These are phyloP conservation scores for Ganoderma resinaceum DNA, from an alignment of 1,284 basidiomycete genomes.

Conservation along the genomic window DNA sequence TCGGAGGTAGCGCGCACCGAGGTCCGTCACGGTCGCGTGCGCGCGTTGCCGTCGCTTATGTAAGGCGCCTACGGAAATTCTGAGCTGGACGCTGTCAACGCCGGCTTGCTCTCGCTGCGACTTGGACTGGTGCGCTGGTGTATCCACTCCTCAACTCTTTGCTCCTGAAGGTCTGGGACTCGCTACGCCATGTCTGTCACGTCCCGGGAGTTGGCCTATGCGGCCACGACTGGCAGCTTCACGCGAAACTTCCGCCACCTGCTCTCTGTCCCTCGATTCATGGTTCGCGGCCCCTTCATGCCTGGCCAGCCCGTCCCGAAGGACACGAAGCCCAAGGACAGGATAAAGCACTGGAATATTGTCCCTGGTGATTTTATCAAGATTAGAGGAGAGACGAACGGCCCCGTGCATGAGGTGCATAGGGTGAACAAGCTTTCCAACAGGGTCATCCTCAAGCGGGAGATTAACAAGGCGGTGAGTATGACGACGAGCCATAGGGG, in stretches of 20 bases:
- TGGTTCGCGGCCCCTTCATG: slow-evolving; percentile 41
- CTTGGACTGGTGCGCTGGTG: slow-evolving; percentile 14
- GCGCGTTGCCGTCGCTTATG: slow-evolving; percentile 22
- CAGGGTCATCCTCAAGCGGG: slow-evolving; percentile 70
- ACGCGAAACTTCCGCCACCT: slow-evolving; percentile 73
- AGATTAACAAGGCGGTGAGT: slow-evolving; percentile 45
- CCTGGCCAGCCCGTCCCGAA: slow-evolving; percentile 47
- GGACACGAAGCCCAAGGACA: slow-evolving; percentile 64
- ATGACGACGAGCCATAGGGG: not conserved
- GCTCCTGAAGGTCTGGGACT: slow-evolving; percentile 7
- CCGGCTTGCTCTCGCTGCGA: slow-evolving; percentile 11
- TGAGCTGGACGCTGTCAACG: slow-evolving; percentile 19
- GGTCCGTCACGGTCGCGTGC: slow-evolving; percentile 22
- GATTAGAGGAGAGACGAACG: slow-evolving; percentile 66
- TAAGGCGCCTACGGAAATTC: slow-evolving; percentile 26
- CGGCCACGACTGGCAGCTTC: slow-evolving; percentile 45
- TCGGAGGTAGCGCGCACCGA: not conserved
- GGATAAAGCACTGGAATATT: slow-evolving; percentile 87
- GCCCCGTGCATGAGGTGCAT: slow-evolving; percentile 69
- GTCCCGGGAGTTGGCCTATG: slow-evolving; percentile 25
- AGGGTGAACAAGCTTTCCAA: slow-evolving; percentile 78
- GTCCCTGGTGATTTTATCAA: slow-evolving; percentile 84
- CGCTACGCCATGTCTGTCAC: slow-evolving; percentile 18
- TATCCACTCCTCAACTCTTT: slow-evolving; percentile 4
- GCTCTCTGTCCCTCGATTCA: slow-evolving; percentile 57